A percentile compares a stretch with the other conserved stretches of the same genome.
phyloP scores from a whole-genome alignment of 345 rosid genomes.

The Eucalyptus camaldulensis region DNA sequence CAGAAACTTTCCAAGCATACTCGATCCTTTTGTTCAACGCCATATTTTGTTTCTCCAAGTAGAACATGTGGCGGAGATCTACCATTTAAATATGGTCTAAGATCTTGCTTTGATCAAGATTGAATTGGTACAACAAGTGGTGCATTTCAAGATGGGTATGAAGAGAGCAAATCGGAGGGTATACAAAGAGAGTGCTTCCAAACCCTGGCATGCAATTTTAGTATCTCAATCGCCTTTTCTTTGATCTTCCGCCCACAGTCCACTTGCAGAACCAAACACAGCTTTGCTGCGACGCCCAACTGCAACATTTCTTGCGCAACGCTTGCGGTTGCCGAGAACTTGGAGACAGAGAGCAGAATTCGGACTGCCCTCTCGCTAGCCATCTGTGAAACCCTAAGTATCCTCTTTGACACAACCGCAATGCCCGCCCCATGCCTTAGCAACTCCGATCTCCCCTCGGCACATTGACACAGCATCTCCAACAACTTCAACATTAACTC shows the following conservation, averaged over 20 bases:
- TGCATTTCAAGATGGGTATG: slow-evolving; percentile 5
- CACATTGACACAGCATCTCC: slow-evolving; percentile 23
- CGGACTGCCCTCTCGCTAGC: slow-evolving; percentile 32
- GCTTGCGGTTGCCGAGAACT: slow-evolving; percentile 7
- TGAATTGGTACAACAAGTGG: neutral
- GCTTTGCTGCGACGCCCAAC: slow-evolving; percentile 23
- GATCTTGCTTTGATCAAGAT: neutral
- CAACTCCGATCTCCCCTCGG: slow-evolving; percentile 29
- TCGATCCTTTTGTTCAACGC: neutral
- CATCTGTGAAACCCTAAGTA: slow-evolving; percentile 21
- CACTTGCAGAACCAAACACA: slow-evolving; percentile 26
- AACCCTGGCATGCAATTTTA: slow-evolving; percentile 15
- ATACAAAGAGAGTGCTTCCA: slow-evolving; percentile 30
- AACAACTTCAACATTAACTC: slow-evolving; percentile 25
- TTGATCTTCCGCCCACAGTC: slow-evolving; percentile 11
- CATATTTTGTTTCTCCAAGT: neutral
- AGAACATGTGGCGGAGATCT: neutral
- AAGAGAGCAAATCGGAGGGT: slow-evolving; percentile 8
- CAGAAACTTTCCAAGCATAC: neutral
- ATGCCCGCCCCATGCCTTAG: slow-evolving; percentile 22
- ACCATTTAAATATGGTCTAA: neutral
- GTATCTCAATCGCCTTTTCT: slow-evolving; percentile 27
- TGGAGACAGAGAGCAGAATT: slow-evolving; percentile 10
- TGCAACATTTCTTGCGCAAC: slow-evolving; percentile 30
- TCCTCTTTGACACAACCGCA: slow-evolving; percentile 19